Base-by-base conservation (phyloP, 2,329 filamentous ascomycete species). In the Colletotrichum orbiculare region DNA sequence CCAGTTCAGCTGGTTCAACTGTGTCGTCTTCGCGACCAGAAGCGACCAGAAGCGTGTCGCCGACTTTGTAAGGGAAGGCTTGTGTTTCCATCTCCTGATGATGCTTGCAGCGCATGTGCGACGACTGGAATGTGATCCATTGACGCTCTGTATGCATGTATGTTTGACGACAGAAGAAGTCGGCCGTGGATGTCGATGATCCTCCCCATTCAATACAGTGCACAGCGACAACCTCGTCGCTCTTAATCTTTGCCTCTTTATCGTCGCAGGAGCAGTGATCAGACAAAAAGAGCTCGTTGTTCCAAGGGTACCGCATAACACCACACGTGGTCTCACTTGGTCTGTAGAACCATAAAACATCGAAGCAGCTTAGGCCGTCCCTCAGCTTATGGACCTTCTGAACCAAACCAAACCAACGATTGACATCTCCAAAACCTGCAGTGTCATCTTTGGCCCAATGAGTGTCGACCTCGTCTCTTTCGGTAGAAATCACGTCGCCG, bases 231-330 rank as follows among this genome's bases (percentile, higher is more conserved):
- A 94, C 79, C 39, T 92, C 83, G 0, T 83, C 75, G 1, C 83
- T 81, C 0, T 79, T 69, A 3, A 92, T 80, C 35, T 82, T 81
- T 0, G 77, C 63, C 0, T 61, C 63, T 0, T 47, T 72, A 15
- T 85, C 80, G 0, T 78, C 73, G 67, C 92, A 96, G 1, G 89
- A 91, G 76, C 93, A 95, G 64, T 94, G 88, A 54, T 93, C 87
- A 0, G 89, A 92, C 0, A 95, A 76, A 67, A 96, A 96, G 0
- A 96, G 75, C 74, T 96, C 92, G 55, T 94, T 91, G 0, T 77
- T 67, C 75, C 87, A 89, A 0, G 90, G 89, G 69, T 95, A 96
- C 9, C 82, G 83, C 76, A 89, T 88, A 6, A 84, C 77, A 0
- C 83, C 85, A 47, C 93, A 91, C 0, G 89, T 85, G 0, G 93